Percentiles rank a stretch among this genome's conserved stretches.
Evolutionary conservation across 2,329 filamentous ascomycete species (phyloP).

Genomic region (Chrysoporthe puriensis): DNA sequence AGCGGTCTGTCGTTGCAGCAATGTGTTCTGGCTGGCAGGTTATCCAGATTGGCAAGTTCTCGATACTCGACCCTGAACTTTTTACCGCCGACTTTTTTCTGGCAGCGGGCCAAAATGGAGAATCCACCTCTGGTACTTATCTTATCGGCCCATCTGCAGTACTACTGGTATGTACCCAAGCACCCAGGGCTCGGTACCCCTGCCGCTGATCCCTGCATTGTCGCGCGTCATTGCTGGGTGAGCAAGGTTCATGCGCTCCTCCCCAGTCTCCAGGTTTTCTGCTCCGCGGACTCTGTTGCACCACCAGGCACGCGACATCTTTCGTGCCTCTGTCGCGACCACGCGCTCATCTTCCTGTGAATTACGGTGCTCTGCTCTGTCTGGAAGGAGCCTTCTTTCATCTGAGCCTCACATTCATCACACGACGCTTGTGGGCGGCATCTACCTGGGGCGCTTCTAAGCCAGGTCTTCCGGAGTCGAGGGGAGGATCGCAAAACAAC

Average conservation of each 20-base stretch:
- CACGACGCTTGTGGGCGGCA: too few relatives aligned
- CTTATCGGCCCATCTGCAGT: not conserved
- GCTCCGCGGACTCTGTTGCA: constrained; percentile 3
- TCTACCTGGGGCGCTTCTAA: not conserved
- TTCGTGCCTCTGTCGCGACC: constrained; percentile 14
- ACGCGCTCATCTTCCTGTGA: constrained; percentile 9
- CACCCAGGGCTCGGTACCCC: not conserved
- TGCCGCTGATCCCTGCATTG: constrained; percentile 16
- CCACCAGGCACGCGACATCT: constrained; percentile 21
- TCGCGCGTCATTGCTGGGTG: constrained; percentile 28
- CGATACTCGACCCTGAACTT: constrained; percentile 12
- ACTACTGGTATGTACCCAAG: too few relatives aligned
- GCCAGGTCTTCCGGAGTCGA: not conserved
- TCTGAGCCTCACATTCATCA: too few relatives aligned
- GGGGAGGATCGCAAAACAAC: not conserved
- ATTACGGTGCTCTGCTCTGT: not conserved
- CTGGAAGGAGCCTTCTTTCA: not conserved
- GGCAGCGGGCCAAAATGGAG: constrained; percentile 6
- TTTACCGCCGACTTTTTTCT: constrained; percentile 13
- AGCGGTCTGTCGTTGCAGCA: not conserved
- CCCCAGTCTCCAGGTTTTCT: constrained; percentile 19
- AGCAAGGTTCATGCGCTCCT: constrained; percentile 26
- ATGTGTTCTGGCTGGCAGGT: not conserved
- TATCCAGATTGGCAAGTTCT: not conserved
- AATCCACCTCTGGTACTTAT: not conserved